phyloP scores from a whole-genome alignment of 352 stramenopile genomes.

The Phytopythium oedochilum region DNA sequence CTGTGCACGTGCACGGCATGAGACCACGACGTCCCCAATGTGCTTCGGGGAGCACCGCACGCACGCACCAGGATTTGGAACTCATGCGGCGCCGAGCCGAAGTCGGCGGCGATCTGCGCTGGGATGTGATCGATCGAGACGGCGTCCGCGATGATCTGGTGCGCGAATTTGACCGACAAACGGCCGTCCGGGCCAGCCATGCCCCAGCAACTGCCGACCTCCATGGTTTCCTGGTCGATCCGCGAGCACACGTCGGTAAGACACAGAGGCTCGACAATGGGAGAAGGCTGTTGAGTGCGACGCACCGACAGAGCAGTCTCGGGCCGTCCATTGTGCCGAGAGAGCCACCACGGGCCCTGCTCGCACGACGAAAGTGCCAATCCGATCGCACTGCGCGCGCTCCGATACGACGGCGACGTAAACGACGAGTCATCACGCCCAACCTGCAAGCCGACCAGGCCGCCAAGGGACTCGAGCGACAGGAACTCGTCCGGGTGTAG shows the following conservation, averaged over 20 bases:
- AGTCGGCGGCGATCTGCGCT: slow-evolving; percentile 59
- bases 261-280: too few relatives aligned
- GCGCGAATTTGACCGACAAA: slow-evolving; percentile 69
- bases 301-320: slow-evolving; percentile 77
- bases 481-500: slow-evolving; percentile 28
- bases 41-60: too few relatives aligned
- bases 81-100: slow-evolving; percentile 56
- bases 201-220: slow-evolving; percentile 82
- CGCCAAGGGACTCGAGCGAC: slow-evolving; percentile 21
- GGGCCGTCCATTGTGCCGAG: slow-evolving; percentile 61
- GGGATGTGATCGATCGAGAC: slow-evolving; percentile 83
- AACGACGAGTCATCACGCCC: slow-evolving; percentile 22
- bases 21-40: not conserved
- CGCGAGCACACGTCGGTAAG: not conserved
- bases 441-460: slow-evolving; percentile 23
- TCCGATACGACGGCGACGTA: slow-evolving; percentile 55
- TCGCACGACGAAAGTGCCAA: slow-evolving; percentile 32
- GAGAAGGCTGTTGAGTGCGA: slow-evolving; percentile 1
- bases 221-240: slow-evolving; percentile 67
- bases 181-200: slow-evolving; percentile 48
- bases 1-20: slow-evolving; percentile 11
- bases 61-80: slow-evolving; percentile 55
- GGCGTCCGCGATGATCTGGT: slow-evolving; percentile 55
- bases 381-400: slow-evolving; percentile 28
- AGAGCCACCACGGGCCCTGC: slow-evolving; percentile 74